These are phyloP conservation scores for Euryodendron excelsum DNA, from an alignment of 148 eudicot genomes.

Conservation along the genomic window DNA sequence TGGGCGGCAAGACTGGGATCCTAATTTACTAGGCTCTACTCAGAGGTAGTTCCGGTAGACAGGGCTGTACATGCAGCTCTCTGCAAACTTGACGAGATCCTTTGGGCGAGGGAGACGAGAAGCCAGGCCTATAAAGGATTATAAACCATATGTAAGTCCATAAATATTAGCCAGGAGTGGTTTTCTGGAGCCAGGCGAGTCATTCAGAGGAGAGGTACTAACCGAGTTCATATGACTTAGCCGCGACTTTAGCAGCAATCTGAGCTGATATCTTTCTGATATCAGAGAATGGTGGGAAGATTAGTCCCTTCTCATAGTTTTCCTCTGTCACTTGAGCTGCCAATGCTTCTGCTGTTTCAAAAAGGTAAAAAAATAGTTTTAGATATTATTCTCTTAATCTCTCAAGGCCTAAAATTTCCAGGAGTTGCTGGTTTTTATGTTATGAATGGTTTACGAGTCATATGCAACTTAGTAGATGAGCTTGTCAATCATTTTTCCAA, in stretches of 20 bases:
- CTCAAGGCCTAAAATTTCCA: no score
- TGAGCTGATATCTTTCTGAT: slow-evolving; percentile 57
- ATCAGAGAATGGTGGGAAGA: slow-evolving; percentile 49
- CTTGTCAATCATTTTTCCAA: slow-evolving; percentile 6
- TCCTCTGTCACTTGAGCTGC: slow-evolving; percentile 73
- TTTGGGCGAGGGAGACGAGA: slow-evolving; percentile 75
- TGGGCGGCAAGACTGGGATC: no score
- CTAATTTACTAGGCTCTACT: not conserved
- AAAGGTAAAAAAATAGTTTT: not conserved
- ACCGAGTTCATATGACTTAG: slow-evolving; percentile 56
- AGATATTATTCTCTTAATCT: no score
- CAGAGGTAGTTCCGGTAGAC: slow-evolving; percentile 46
- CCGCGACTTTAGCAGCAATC: slow-evolving; percentile 58
- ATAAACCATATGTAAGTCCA: not conserved
- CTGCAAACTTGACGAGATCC: slow-evolving; percentile 63
- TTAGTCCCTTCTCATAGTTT: slow-evolving; percentile 46
- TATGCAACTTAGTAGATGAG: not conserved
- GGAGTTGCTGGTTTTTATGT: no score
- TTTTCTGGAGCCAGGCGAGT: no score
- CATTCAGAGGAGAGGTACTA: slow-evolving; percentile 12
- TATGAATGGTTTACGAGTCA: no score
- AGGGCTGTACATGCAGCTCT: slow-evolving; percentile 92
- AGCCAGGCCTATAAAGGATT: slow-evolving; percentile 55
- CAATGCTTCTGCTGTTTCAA: slow-evolving; percentile 80
- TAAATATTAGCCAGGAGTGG: not conserved